These are phyloP conservation scores for Rhytidiadelphus loreus DNA, from an alignment of 225 moss, liverwort and hornwort genomes.

Conservation along the genomic window DNA sequence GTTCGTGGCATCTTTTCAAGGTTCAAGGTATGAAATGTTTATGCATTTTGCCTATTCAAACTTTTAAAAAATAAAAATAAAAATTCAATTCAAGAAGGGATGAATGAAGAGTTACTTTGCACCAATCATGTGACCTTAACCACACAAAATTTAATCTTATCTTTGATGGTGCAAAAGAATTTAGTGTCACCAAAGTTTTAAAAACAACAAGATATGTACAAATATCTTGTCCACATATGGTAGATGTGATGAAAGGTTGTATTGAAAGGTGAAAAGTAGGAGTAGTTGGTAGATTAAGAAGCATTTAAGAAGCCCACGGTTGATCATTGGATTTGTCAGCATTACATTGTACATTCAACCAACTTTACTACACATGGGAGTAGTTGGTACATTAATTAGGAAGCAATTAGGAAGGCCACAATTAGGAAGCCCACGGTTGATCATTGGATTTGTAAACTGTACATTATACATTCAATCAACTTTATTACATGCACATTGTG, in stretches of 20 bases:
- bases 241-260: not conserved
- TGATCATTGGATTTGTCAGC: not conserved
- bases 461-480: not conserved
- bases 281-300: not conserved
- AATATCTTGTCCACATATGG: rapidly evolving
- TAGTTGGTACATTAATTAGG: no score
- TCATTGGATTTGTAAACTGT: not conserved
- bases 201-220: not conserved
- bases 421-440: not conserved
- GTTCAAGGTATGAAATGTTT: not conserved
- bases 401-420: no score
- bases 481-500: not conserved
- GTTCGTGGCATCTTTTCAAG: rapidly evolving
- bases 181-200: not conserved
- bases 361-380: not conserved
- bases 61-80: no score
- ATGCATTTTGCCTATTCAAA: not conserved
- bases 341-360: not conserved
- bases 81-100: not conserved
- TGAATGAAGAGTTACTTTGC: not conserved
- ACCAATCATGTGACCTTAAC: not conserved
- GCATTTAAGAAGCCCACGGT: not conserved
- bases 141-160: not conserved
- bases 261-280: not conserved
- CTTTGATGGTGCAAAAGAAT: not conserved